Evolutionary conservation across 257 asterid species (phyloP), one percentile per base, ranked within the genome.

Genomic region (Solanum habrochaites): DNA sequence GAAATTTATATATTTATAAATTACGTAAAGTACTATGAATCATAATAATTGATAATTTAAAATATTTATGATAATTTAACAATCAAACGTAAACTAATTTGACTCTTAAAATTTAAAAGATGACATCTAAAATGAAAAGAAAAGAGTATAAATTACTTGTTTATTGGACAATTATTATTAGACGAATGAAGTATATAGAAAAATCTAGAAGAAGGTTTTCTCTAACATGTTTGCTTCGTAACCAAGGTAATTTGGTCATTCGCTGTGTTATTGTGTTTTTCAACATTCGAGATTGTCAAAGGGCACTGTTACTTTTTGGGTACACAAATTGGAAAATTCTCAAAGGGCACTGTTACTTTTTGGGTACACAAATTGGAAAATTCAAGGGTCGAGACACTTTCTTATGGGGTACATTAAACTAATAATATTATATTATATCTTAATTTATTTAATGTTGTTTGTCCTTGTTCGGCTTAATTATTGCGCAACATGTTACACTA

Each of bases 11-110:
- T 1, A 37, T 37, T 37, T 37, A 0, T 37, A 37, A 37, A 37
- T 1, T 37, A 37, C 7, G 7, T 37, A 37, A 37, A 37, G 7
- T 37, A 37, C 39, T 37, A 37, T 6, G 7, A 37, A 0, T 37
- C 7, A 37, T 0, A 37, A 37, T 32, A 32, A 32, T 32, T 32
- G 5, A 32, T 3, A 32, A 5, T 37, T 37, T 37, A 37, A 37
- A 6, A 5, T 37, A 37, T 6, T 0, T 6, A 6, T 5, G 7
- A 35, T 0, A 35, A 35, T 5, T 4, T 35, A 5, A 35, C 1
- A 7, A 5, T 35, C 39, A 35, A 35, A 5, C 7, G 0, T 35
- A 5, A 35, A 35, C 39, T 35, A 5, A 1, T 35, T 35, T 35
- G 7, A 35, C 39, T 37, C 37, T 35, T 35, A 1, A 35, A 35